A percentile compares a stretch with the other conserved stretches of the same genome.
Conservation (phyloP, 2,329 filamentous ascomycete species). For the Chaetomium sp. region DNA sequence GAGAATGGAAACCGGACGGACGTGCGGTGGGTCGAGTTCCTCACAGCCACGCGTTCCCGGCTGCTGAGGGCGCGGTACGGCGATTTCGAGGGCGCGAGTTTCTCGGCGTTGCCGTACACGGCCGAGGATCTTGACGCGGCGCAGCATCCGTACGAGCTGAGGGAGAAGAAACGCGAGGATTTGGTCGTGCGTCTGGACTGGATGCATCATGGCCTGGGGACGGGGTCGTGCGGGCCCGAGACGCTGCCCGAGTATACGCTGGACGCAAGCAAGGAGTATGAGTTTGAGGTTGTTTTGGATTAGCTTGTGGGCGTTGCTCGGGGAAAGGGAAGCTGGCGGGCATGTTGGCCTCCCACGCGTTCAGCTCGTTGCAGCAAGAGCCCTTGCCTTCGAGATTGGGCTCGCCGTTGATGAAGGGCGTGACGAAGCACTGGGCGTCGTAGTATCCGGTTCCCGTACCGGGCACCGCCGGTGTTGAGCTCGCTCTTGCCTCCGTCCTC, state of each 20-base stretch:
- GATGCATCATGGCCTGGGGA: slow-evolving; percentile 64
- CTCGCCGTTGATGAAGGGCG: slow-evolving; percentile 53
- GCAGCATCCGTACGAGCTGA: slow-evolving; percentile 63
- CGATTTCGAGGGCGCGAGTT: slow-evolving; percentile 53
- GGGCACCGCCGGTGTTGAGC: slow-evolving; percentile 55
- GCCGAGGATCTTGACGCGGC: slow-evolving; percentile 56
- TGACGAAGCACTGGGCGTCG: slow-evolving; percentile 45
- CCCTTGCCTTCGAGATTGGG: slow-evolving; percentile 45
- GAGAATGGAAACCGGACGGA: slow-evolving; percentile 68
- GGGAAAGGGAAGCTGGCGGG: no score
- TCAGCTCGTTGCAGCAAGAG: slow-evolving; percentile 58
- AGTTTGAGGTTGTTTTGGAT: slow-evolving; percentile 47
- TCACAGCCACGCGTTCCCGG: slow-evolving; percentile 10
- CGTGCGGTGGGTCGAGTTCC: slow-evolving; percentile 60
- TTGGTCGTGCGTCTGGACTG: slow-evolving; percentile 62
- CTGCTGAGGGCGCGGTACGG: slow-evolving; percentile 51
- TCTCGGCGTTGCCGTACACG: slow-evolving; percentile 59
- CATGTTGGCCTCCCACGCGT: slow-evolving; percentile 58
- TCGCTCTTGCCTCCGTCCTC: slow-evolving; percentile 54
- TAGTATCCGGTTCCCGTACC: slow-evolving; percentile 53
- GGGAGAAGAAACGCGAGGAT: slow-evolving; percentile 50
- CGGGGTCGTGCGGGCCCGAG: slow-evolving; percentile 62
- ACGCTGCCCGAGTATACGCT: slow-evolving; percentile 54
- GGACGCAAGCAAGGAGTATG: slow-evolving; percentile 45
- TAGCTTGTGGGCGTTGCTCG: background rate